Percentiles rank a stretch among this genome's conserved stretches.
Evolutionary conservation across 257 asterid genomes (phyloP).

Genomic region (Solanum lignicaule): DNA sequence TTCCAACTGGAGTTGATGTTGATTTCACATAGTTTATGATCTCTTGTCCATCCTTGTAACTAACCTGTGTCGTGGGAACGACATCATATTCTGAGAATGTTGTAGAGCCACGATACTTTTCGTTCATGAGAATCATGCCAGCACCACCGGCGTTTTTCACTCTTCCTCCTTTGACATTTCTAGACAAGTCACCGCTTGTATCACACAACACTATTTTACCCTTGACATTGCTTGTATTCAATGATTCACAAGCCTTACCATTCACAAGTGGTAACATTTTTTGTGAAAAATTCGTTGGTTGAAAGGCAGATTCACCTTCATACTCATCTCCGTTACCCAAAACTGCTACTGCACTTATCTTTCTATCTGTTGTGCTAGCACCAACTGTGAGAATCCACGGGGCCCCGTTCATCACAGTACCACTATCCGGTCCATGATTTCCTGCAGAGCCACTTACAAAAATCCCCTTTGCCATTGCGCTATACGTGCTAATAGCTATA

Average conservation of each 20-base stretch:
- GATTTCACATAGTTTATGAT: not conserved
- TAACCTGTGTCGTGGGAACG: not conserved
- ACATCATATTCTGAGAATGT: not conserved
- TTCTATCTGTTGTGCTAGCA: slow-evolving; percentile 1
- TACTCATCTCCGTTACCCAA: not conserved
- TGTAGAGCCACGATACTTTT: not conserved
- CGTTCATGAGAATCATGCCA: not conserved
- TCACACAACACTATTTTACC: not conserved
- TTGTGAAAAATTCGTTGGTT: not conserved
- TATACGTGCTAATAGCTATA: not conserved
- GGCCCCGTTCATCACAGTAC: not conserved
- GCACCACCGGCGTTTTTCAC: not conserved
- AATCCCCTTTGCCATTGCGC: slow-evolving; percentile 1
- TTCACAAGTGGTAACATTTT: not conserved
- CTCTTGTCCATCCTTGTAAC: not conserved
- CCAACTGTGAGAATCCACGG: slow-evolving; percentile 6
- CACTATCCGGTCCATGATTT: not conserved
- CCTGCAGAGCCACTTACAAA: not conserved
- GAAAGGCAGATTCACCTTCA: not conserved
- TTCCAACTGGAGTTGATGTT: not conserved
- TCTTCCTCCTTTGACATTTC: not conserved
- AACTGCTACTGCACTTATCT: not conserved
- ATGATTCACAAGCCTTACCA: not conserved
- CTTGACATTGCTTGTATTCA: not conserved
- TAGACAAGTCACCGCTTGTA: not conserved